Percentiles rank a stretch among this genome's conserved stretches.
Evolutionary conservation across 768 basidiomycete genomes (phyloP).

Genomic region (Russula sp.): DNA sequence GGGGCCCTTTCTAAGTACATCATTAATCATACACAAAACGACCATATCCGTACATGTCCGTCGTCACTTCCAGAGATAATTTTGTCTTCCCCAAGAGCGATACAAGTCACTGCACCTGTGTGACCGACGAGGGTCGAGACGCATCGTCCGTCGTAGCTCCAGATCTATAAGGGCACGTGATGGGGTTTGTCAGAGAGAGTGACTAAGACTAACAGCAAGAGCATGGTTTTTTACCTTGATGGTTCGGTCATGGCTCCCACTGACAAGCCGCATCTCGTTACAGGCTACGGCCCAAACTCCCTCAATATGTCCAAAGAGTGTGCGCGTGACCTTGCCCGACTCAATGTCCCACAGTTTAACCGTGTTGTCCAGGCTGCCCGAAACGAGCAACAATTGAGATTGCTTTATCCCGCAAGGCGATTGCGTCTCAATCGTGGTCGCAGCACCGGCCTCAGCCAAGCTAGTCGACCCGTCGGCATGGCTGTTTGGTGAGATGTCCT

Average conservation of each 20-base stretch:
- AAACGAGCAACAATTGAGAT: constrained; percentile 78
- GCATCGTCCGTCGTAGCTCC: constrained; percentile 86
- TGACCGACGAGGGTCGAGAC: constrained; percentile 90
- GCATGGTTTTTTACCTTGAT: constrained; percentile 61
- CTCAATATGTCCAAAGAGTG: constrained; percentile 96
- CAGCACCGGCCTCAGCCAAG: constrained; percentile 3
- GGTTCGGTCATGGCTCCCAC: constrained; percentile 93
- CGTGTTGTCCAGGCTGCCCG: constrained; percentile 91
- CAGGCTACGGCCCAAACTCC: constrained; percentile 96
- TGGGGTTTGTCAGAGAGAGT: neutral
- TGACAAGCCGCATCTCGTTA: constrained; percentile 87
- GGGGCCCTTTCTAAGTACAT: neutral
- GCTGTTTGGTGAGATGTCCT: neutral
- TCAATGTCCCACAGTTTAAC: constrained; percentile 96
- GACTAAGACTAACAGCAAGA: constrained; percentile 6
- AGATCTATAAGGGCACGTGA: constrained; percentile 50
- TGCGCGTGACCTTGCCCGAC: constrained; percentile 65
- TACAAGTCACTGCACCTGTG: constrained; percentile 86
- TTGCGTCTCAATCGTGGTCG: neutral
- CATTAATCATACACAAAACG: constrained; percentile 17
- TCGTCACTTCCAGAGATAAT: constrained; percentile 97
- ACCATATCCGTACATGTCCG: constrained; percentile 80
- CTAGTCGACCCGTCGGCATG: neutral
- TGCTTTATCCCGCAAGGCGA: constrained; percentile 9
- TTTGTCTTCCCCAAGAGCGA: constrained; percentile 89